A percentile compares a stretch with the other conserved stretches of the same genome.
phyloP scores from a whole-genome alignment of 768 basidiomycete species.

The Boletus huronensis region DNA sequence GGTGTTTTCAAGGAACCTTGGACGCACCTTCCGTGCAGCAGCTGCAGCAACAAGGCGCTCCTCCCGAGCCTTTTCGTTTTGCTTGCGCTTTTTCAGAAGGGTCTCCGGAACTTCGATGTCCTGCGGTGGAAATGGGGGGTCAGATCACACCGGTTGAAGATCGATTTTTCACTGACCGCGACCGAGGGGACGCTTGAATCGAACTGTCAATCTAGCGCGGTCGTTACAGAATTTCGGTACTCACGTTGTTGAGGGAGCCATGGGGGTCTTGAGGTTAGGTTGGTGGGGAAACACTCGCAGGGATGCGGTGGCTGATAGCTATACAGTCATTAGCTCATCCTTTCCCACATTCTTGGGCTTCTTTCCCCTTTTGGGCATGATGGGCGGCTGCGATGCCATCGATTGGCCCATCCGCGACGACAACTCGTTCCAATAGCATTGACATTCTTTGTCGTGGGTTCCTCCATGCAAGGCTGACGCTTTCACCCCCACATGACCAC shows the following conservation, averaged over 20 bases:
- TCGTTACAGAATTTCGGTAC: slow-evolving; percentile 24
- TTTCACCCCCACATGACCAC: neutral
- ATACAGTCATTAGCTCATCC: slow-evolving; percentile 32
- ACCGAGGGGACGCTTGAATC: slow-evolving; percentile 42
- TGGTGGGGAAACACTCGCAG: slow-evolving; percentile 19
- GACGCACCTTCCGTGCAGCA: slow-evolving; percentile 84
- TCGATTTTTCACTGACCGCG: slow-evolving; percentile 36
- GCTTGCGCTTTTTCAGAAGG: slow-evolving; percentile 98
- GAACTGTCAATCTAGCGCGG: neutral
- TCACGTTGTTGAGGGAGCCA: slow-evolving; percentile 54
- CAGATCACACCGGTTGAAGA: slow-evolving; percentile 10
- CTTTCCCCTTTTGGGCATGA: neutral
- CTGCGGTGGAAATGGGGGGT: slow-evolving; percentile 35
- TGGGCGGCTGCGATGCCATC: neutral
- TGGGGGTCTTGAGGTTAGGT: slow-evolving; percentile 40
- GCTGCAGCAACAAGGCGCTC: slow-evolving; percentile 81
- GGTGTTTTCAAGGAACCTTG: slow-evolving; percentile 6
- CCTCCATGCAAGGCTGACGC: neutral
- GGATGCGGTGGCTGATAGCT: slow-evolving; percentile 38
- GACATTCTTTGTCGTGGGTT: no score
- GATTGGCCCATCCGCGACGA: no score
- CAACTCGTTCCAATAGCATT: no score
- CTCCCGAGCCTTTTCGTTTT: slow-evolving; percentile 94
- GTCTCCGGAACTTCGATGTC: slow-evolving; percentile 98
- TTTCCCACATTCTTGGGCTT: slow-evolving; percentile 21